These are phyloP conservation scores for Elsinoe perseae DNA, from an alignment of 2,329 filamentous ascomycete genomes.

Conservation along the genomic window DNA sequence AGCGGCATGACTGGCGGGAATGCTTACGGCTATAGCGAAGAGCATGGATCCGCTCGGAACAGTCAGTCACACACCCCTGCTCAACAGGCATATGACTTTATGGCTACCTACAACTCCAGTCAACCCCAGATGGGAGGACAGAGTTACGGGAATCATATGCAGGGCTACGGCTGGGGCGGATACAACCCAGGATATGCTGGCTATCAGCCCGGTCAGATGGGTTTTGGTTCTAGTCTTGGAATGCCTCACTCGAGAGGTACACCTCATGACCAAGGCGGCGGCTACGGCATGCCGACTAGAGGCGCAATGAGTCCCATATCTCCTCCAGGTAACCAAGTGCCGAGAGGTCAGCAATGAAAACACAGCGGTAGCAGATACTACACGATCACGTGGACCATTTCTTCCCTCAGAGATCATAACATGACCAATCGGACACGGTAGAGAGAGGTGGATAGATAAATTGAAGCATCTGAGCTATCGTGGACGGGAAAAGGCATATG, in stretches of 20 bases:
- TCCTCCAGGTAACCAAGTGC: background rate
- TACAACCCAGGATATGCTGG: constrained; percentile 1
- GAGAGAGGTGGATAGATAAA: background rate
- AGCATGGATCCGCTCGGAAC: constrained; percentile 1
- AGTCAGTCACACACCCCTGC: background rate
- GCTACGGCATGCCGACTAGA: background rate
- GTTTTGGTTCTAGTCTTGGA: background rate
- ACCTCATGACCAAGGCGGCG: background rate
- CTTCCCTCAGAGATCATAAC: background rate
- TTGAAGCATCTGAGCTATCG: background rate
- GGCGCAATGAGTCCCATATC: constrained; percentile 6
- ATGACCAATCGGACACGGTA: background rate
- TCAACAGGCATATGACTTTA: constrained; percentile 10
- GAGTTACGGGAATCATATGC: constrained; percentile 8
- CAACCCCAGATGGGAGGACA: constrained; percentile 5
- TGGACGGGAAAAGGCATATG: background rate
- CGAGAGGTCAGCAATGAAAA: background rate
- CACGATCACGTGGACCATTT: background rate
- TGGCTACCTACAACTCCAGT: background rate
- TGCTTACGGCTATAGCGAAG: background rate
- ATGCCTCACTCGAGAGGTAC: background rate
- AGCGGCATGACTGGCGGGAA: background rate
- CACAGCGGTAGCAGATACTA: background rate
- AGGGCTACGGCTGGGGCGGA: constrained; percentile 11
- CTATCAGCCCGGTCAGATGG: background rate